Evolutionary conservation across 768 basidiomycete species (phyloP).

Genomic region (Tylopilus subfusipes): DNA sequence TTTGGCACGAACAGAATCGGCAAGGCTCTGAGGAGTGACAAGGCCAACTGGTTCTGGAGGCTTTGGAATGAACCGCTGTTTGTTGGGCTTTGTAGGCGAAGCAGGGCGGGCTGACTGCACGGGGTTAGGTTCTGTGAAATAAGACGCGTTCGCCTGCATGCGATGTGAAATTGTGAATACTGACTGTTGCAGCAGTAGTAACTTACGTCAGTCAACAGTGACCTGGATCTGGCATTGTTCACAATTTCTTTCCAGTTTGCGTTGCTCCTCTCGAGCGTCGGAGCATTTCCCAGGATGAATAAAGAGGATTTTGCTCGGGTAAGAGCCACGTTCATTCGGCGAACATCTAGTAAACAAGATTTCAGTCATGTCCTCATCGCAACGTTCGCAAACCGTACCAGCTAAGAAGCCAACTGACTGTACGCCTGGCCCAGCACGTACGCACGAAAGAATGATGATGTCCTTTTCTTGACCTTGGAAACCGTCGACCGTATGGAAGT

Average conservation of each 20-base stretch:
- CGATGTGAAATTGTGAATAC: neutral
- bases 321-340: constrained; percentile 98
- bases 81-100: constrained; percentile 23
- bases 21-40: constrained; percentile 38
- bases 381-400: constrained; percentile 40
- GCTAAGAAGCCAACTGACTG: constrained; percentile 84
- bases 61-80: constrained; percentile 17
- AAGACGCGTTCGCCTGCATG: constrained; percentile 33
- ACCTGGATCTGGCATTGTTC: constrained; percentile 65
- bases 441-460: constrained; percentile 95
- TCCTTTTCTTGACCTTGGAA: constrained; percentile 99
- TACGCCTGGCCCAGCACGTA: constrained; percentile 86
- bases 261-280: constrained; percentile 86
- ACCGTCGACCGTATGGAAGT: constrained; percentile 98
- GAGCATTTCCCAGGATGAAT: constrained; percentile 87
- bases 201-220: constrained; percentile 59
- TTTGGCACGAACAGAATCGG: constrained; percentile 27
- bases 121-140: constrained; percentile 35
- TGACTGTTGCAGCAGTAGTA: neutral
- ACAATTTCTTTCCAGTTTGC: constrained; percentile 76
- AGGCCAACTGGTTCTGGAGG: constrained; percentile 33
- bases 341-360: constrained; percentile 45
- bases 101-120: constrained; percentile 14
- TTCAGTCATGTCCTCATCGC: constrained; percentile 1
- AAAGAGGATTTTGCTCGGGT: constrained; percentile 95